Base-by-base conservation (phyloP, 148 eudicot genomes). In the Rhododendron kiyosumense region DNA sequence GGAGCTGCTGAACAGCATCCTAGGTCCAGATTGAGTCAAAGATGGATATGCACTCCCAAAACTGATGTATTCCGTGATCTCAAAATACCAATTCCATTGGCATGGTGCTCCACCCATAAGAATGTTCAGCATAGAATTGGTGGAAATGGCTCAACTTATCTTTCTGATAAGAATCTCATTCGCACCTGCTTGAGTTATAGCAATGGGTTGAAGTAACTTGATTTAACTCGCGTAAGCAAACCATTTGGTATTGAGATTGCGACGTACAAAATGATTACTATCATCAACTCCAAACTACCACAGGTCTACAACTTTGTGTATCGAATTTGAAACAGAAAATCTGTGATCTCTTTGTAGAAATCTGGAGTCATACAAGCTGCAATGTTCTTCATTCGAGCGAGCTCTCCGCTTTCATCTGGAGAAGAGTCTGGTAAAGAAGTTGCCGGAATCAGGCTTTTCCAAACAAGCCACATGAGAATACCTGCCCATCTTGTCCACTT, bases 401-500 rank as follows among this genome's bases (percentile, higher is more conserved):
- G 57, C 54, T 46, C 11, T 45, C 34, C 22, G 13, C 20, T 65
- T 61, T 89, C 86, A 93, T 89, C 93, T 67, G 1, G 91, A 90
- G 91, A 97, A 95, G 85, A 97, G 92, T 48, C 88, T 93, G 34
- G 99, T 94, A 65, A 97, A 97, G 87, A 97, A 95, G 82, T 97
- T 94, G 32, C 96, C 98, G n/a, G 95, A 88, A 20, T 86, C 89
- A 80, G 93, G 76, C 30, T 94, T 92, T 71, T 93, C 93, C 67
- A 91, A 86, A 69, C 99, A 95, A 63, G 98, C 94, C n/a, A 95
- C 94, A 82, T 97, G 99, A 88, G 83, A 95, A 71, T 97, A 97
- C 93, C 95, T 91, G 14, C 99, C 99, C 24, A 93, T 28, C 86
- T 91, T 93, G 89, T 97, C 99, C 15, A 92, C 93, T 85, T 94